Base-by-base conservation (phyloP, 139 green algal genomes). In the Pseudopediastrum boryanum region DNA sequence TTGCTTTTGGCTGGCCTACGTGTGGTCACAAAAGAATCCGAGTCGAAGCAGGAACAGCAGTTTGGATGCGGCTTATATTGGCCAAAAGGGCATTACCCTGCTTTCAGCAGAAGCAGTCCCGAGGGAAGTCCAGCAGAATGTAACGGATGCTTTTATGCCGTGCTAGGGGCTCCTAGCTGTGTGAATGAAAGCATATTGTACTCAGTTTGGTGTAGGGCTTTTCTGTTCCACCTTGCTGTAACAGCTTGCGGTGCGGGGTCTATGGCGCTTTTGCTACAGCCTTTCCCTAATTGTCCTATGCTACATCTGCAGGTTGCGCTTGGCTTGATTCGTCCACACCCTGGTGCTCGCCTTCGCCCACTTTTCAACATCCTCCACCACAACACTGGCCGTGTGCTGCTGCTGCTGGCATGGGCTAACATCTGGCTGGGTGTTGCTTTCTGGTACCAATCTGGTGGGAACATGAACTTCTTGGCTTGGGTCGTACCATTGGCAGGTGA, bases 331-430 rank as follows among this genome's bases (percentile, higher is more conserved):
- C 43, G 67, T 5, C 67, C 67, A 13, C 21, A 42, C 44, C 67
- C 67, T 0, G 44, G 19, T 27, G 7, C 44, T 6, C 27, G 27
- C 27, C 5, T 42, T 10, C 44, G 67, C 10, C 46, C 46, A n/a
- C 1, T 39, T 7, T 75, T 46, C 46, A 75, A 75, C 67, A 3
- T 43, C 7, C 16, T 75, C 25, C 67, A 75, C 29, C 67, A 75
- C 44, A 75, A 62, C n/a, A 13, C 10, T 0, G 67, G 67, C 67
- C 43, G 67, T 16, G 16, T 75, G 43, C 46, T 33, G 2, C 19
- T 75, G 3, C 67, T 75, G 1, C 44, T 75, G 33, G 67, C 67
- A 19, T 75, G 67, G 67, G 44, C 46, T 33, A 75, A 75, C 67
- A 75, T 75, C 44, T 75, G 67, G 67, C 67, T 75, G 44, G 67